Percentiles rank a stretch among this genome's conserved stretches.
These are phyloP conservation scores for Xylariaceae sp. DNA, from an alignment of 2,329 filamentous ascomycete species.

Conservation along the genomic window DNA sequence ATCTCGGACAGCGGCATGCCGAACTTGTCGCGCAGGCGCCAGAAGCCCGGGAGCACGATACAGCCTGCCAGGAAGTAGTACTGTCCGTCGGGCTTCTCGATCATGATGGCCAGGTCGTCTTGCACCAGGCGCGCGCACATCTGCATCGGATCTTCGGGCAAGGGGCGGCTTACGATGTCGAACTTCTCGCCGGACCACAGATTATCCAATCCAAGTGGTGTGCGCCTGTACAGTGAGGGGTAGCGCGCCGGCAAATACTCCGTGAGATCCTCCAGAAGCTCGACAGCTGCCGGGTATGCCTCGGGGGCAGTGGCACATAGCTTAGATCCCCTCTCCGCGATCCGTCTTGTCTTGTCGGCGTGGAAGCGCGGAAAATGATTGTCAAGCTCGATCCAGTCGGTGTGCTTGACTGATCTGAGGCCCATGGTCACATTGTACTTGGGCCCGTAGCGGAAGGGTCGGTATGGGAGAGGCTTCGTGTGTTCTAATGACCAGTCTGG, in stretches of 20 bases:
- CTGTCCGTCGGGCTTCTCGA: conserved; percentile 68
- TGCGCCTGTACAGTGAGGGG: conserved; percentile 62
- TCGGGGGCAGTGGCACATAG: conserved; percentile 65
- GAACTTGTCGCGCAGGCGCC: conserved; percentile 74
- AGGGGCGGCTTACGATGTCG: conserved; percentile 57
- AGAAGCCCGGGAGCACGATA: conserved; percentile 75
- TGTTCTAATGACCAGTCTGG: conserved; percentile 60
- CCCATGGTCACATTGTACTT: conserved; percentile 76
- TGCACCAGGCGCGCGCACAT: conserved; percentile 68
- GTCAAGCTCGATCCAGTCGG: conserved; percentile 82
- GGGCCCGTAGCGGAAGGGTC: conserved; percentile 72
- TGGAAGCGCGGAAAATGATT: conserved; percentile 72
- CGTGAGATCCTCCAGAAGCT: conserved; percentile 68
- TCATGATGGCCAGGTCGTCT: conserved; percentile 80
- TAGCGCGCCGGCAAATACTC: conserved; percentile 71
- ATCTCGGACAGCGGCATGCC: conserved; percentile 75
- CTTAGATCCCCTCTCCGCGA: conserved; percentile 59
- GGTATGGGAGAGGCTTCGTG: conserved; percentile 71
- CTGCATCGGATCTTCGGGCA: conserved; percentile 73
- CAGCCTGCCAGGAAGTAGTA: conserved; percentile 76
- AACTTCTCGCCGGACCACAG: conserved; percentile 66
- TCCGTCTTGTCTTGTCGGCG: conserved; percentile 62
- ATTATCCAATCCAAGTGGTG: conserved; percentile 62
- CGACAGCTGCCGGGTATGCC: conserved; percentile 65
- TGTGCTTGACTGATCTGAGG: conserved; percentile 61